These are phyloP conservation scores for Kewa caespitosa DNA, from an alignment of 179 eudicot species.

Conservation along the genomic window DNA sequence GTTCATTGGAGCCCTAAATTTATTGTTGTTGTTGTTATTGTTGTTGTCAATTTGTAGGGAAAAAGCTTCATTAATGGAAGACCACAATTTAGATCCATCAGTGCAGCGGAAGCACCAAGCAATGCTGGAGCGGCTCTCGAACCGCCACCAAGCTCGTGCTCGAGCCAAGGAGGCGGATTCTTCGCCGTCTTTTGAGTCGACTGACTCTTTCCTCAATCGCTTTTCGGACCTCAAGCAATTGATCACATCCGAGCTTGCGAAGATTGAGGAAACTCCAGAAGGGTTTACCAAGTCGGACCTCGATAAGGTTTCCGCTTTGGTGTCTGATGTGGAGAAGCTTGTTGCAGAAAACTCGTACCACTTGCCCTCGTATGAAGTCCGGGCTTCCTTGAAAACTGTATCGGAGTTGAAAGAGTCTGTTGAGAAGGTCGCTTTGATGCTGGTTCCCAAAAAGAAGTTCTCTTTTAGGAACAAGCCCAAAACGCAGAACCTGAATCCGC, in stretches of 20 bases:
- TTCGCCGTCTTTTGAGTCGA: slow-evolving; percentile 48
- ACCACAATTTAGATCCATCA: slow-evolving; percentile 25
- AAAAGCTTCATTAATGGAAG: too few species aligned
- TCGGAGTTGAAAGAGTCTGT: slow-evolving; percentile 55
- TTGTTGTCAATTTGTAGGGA: not conserved
- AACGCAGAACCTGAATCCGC: slow-evolving; percentile 22
- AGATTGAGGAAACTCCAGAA: slow-evolving; percentile 36
- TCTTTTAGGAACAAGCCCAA: slow-evolving; percentile 57
- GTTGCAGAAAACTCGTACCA: slow-evolving; percentile 75
- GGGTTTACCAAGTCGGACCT: slow-evolving; percentile 46
- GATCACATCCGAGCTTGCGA: slow-evolving; percentile 31
- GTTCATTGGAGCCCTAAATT: too few species aligned
- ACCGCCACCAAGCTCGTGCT: slow-evolving; percentile 53
- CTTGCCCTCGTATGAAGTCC: slow-evolving; percentile 75
- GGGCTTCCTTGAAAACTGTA: slow-evolving; percentile 60
- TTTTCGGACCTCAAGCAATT: slow-evolving; percentile 51
- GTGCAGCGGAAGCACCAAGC: slow-evolving; percentile 61
- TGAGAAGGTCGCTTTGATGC: slow-evolving; percentile 37
- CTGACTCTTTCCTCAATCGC: slow-evolving; percentile 52
- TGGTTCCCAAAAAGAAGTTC: slow-evolving; percentile 72
- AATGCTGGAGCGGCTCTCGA: slow-evolving; percentile 73
- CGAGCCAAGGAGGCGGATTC: slow-evolving; percentile 28
- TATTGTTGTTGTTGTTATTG: too few species aligned
- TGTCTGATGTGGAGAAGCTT: slow-evolving; percentile 64
- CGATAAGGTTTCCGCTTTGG: slow-evolving; percentile 41